phyloP scores from a whole-genome alignment of 2,329 filamentous ascomycete genomes.

The Tolypocladium paradoxum region DNA sequence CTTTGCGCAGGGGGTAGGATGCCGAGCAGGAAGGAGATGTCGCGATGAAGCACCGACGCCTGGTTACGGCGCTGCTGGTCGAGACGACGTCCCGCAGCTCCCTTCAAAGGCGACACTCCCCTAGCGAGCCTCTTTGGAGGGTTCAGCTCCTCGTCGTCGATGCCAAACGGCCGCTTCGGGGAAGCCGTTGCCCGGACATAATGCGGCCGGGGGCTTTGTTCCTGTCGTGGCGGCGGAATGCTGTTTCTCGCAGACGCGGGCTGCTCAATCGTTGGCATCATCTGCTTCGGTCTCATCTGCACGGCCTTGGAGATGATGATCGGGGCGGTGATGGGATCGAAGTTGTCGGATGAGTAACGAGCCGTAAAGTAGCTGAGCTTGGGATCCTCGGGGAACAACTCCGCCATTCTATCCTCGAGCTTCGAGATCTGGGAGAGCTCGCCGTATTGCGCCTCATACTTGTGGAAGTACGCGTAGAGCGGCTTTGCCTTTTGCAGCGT shows the following conservation, averaged over 20 bases:
- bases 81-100: slow-evolving; percentile 72
- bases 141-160: slow-evolving; percentile 62
- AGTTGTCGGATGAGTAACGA: slow-evolving; percentile 59
- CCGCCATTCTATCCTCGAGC: slow-evolving; percentile 83
- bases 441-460: slow-evolving; percentile 89
- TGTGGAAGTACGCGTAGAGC: slow-evolving; percentile 85
- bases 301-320: slow-evolving; percentile 72
- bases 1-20: slow-evolving; percentile 64
- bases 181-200: slow-evolving; percentile 38
- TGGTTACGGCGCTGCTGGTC: slow-evolving; percentile 64
- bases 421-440: slow-evolving; percentile 85
- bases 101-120: slow-evolving; percentile 88
- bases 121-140: slow-evolving; percentile 79
- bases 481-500: slow-evolving; percentile 66
- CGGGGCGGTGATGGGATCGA: slow-evolving; percentile 72
- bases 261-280: slow-evolving; percentile 45
- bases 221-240: slow-evolving; percentile 24
- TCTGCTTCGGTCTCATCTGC: slow-evolving; percentile 59
- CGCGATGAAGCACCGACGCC: slow-evolving; percentile 60
- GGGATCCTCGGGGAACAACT: slow-evolving; percentile 85
- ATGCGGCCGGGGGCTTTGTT: slow-evolving; percentile 37
- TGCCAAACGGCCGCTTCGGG: slow-evolving; percentile 50
- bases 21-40: slow-evolving; percentile 53
- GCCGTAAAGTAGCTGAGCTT: slow-evolving; percentile 64
- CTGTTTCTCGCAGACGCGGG: slow-evolving; percentile 33